A percentile compares a stretch with the other conserved stretches of the same genome.
Evolutionary conservation across 352 stramenopile genomes (phyloP).

Genomic region (Pythium periplocum): DNA sequence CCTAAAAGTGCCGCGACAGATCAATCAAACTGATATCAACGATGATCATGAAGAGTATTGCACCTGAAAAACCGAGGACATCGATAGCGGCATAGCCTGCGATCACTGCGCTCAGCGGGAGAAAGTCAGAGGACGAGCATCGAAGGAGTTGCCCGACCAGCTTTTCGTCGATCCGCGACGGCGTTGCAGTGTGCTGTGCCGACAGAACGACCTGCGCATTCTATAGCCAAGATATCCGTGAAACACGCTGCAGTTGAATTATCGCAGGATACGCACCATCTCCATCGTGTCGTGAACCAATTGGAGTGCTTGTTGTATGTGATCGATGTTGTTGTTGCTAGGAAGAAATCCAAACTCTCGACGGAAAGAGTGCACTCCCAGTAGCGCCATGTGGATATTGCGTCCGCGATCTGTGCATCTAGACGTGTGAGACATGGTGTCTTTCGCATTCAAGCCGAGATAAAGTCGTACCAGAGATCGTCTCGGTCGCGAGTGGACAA

Average conservation of each 20-base stretch:
- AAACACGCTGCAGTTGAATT: no score
- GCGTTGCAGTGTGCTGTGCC: no score
- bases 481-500: no score
- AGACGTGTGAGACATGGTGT: background rate
- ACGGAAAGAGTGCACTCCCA: constrained; percentile 13
- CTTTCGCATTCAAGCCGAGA: no score
- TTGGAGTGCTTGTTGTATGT: constrained; percentile 7
- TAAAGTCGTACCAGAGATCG: no score
- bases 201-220: no score
- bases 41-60: no score
- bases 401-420: background rate
- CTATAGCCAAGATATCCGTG: no score
- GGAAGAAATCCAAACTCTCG: constrained; percentile 17
- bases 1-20: no score
- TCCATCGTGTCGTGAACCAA: constrained; percentile 8
- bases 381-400: constrained; percentile 17
- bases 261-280: constrained; percentile 2
- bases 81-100: constrained; percentile 25
- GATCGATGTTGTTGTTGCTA: constrained; percentile 11
- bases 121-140: constrained; percentile 26
- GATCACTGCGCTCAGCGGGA: constrained; percentile 27
- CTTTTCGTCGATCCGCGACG: constrained; percentile 4
- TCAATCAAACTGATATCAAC: no score
- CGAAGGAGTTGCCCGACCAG: constrained; percentile 17
- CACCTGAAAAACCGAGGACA: constrained; percentile 18